Percentiles rank a stretch among this genome's conserved stretches.
Conservation (phyloP, 192 early-diverging fungal species). For the Backusella australiensis region DNA sequence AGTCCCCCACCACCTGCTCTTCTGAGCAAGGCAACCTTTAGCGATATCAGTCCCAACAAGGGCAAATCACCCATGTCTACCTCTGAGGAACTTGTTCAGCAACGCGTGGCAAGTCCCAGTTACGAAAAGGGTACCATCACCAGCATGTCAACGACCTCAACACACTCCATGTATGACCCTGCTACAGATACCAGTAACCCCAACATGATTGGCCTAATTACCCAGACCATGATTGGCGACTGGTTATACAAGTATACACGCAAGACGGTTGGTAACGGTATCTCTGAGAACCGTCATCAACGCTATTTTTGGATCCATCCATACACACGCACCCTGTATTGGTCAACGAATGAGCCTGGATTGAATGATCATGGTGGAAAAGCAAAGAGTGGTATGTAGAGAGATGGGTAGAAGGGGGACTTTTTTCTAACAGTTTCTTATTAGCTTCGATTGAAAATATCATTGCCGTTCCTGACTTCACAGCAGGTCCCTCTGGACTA, state of each 20-base stretch:
- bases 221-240: slow-evolving; percentile 76
- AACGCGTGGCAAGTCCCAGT: not conserved
- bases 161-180: slow-evolving; percentile 3
- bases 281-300: slow-evolving; percentile 58
- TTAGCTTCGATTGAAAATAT: slow-evolving; percentile 63
- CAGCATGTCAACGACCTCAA: slow-evolving; percentile 6
- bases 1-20: slow-evolving; percentile 3
- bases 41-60: not conserved
- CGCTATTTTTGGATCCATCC: slow-evolving; percentile 82
- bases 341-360: slow-evolving; percentile 61
- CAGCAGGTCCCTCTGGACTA: slow-evolving; percentile 33
- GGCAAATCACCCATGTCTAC: not conserved
- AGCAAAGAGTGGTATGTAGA: slow-evolving; percentile 44
- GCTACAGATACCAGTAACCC: slow-evolving; percentile 30
- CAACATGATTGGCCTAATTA: slow-evolving; percentile 32
- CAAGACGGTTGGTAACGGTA: slow-evolving; percentile 39
- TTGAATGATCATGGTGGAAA: slow-evolving; percentile 33
- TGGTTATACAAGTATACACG: slow-evolving; percentile 73
- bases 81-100: not conserved
- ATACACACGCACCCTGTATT: slow-evolving; percentile 72
- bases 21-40: not conserved
- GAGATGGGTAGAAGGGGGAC: not conserved
- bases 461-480: slow-evolving; percentile 48
- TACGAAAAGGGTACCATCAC: not conserved
- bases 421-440: not conserved